Evolutionary conservation across 192 early-diverging fungal species (phyloP).

Genomic region (Backusella parvicylindrica): DNA sequence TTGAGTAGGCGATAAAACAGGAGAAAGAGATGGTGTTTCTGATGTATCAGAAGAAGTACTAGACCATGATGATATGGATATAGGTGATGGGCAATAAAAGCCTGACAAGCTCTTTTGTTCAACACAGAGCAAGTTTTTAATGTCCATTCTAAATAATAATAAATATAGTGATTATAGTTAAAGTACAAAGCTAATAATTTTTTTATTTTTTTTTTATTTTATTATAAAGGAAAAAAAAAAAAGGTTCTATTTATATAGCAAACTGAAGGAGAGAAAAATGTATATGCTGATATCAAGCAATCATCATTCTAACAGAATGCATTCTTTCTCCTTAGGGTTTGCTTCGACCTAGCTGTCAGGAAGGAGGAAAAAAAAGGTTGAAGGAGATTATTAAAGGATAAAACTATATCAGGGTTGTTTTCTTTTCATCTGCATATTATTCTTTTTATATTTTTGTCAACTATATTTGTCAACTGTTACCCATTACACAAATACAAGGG

Average conservation of each 20-base stretch:
- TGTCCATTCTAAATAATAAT: not conserved
- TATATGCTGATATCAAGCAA: not conserved
- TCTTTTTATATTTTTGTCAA: not conserved
- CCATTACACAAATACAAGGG: not conserved
- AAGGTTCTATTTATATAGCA: not conserved
- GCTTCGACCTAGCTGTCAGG: not conserved
- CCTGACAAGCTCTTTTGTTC: not conserved
- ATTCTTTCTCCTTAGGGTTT: not conserved
- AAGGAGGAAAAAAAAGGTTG: slow-evolving; percentile 1
- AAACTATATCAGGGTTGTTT: not conserved
- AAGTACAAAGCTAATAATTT: not conserved
- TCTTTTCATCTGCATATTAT: not conserved
- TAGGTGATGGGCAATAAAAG: not conserved
- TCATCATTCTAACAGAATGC: not conserved
- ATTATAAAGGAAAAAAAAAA: not conserved
- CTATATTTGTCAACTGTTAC: not conserved
- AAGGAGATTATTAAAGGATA: not conserved
- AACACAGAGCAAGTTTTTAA: slow-evolving; percentile 13
- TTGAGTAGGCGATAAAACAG: not conserved
- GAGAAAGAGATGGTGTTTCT: not conserved
- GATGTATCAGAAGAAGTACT: not conserved
- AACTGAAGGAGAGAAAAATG: not conserved
- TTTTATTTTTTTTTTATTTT: not conserved
- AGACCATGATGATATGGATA: slow-evolving; percentile 1
- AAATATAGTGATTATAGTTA: not conserved